Evolutionary conservation across 1,284 basidiomycete genomes (phyloP), one percentile per base, ranked within the genome.

Genomic region (Naganishia albida): DNA sequence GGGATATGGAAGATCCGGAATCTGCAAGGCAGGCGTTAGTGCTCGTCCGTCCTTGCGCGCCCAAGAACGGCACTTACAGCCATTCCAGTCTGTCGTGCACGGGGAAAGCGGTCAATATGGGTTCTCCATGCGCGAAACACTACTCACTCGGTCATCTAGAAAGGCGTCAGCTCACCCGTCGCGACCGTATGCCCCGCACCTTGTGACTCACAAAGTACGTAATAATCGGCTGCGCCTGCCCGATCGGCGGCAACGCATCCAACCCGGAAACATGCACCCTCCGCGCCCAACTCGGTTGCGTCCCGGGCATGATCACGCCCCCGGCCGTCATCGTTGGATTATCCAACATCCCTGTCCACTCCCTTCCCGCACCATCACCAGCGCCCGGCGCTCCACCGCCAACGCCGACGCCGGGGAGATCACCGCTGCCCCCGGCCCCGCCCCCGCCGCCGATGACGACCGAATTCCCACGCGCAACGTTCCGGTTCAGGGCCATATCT

Each of bases 1-100:
- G 71, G 69, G 4, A 66, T 62, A 25, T 72, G 71, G 18, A 72
- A 63, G 26, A 68, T 68, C 18, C 69, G 69, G 65, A 65, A 53
- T 20, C 48, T 50, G 15, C n/a, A 34, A 49, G n/a, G n/a, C n/a
- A 25, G 39, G 13, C 7, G 26, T 50, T 20, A 53, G 28, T 42
- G 15, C 23, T 49, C 10, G 34, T 34, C 34, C 10, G 4, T 34
- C 34, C 34, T 34, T 39, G 30, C 49, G 16, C 26, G n/a, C n/a
- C n/a, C 15, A 12, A 23, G 25, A 1, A 49, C 26, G 49, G 49
- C 28, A 48, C 56, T 59, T 23, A 59, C 56, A 59, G 44, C 56
- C 56, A 59, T 48, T 59, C 56, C 7, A 59, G 43, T 20, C 56
- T 59, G 10, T 28, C 7, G 2, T n/a, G 50, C 7, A 34, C 34